A percentile compares a stretch with the other conserved stretches of the same genome.
These are phyloP conservation scores for Zelopaecilomyces penicillatus DNA, from an alignment of 2,329 filamentous ascomycete genomes.

Conservation along the genomic window DNA sequence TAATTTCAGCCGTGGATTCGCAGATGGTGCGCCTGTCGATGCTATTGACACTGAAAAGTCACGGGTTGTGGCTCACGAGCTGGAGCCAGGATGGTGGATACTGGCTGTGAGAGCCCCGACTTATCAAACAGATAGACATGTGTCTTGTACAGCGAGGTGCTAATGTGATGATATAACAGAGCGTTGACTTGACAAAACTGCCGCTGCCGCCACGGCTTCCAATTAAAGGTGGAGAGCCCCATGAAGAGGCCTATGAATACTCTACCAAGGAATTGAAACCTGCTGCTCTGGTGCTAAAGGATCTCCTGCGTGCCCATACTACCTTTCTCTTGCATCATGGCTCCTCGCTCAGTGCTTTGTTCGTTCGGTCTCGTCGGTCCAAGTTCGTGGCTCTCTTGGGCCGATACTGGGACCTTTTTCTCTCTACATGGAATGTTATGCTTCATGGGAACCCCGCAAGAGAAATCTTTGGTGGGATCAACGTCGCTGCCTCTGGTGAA, in stretches of 20 bases:
- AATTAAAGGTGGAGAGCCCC: constrained; percentile 31
- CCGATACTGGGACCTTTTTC: constrained; percentile 68
- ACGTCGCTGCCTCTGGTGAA: constrained; percentile 82
- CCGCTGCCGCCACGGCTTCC: constrained; percentile 50
- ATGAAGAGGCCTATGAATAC: constrained; percentile 57
- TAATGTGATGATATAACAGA: constrained; percentile 17
- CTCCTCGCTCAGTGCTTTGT: constrained; percentile 62
- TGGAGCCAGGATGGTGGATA: constrained; percentile 94
- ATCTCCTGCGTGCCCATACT: constrained; percentile 73
- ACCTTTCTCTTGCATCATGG: constrained; percentile 86
- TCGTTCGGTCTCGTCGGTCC: constrained; percentile 51
- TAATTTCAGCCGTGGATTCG: constrained; percentile 83
- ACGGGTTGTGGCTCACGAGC: constrained; percentile 73
- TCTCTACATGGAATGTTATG: constrained; percentile 77
- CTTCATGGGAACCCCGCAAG: constrained; percentile 81
- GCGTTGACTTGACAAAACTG: constrained; percentile 67
- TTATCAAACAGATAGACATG: too few species aligned
- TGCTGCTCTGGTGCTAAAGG: constrained; percentile 64
- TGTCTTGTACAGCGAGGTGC: not conserved
- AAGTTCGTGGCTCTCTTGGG: constrained; percentile 66
- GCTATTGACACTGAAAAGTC: constrained; percentile 86
- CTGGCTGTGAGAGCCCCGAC: constrained; percentile 59
- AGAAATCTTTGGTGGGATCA: constrained; percentile 73
- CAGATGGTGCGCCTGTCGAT: constrained; percentile 66
- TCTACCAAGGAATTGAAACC: constrained; percentile 87